phyloP scores from a whole-genome alignment of 2,329 filamentous ascomycete genomes.

The Penicillium sp. region DNA sequence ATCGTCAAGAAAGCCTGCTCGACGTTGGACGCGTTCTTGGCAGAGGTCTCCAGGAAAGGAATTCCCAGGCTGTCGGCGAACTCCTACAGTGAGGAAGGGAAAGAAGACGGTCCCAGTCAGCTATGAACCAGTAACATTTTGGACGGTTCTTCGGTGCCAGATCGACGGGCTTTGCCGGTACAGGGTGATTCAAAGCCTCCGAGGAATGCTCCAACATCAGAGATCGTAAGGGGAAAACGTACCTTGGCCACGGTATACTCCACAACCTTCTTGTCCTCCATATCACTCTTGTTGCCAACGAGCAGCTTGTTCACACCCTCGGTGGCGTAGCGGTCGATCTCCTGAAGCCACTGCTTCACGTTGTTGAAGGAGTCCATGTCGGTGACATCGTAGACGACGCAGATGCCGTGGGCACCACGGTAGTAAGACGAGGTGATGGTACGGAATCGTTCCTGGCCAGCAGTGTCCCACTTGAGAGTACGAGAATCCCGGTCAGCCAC shows the following conservation, averaged over 20 bases:
- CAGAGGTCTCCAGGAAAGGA: slow-evolving; percentile 98
- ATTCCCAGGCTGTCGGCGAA: slow-evolving; percentile 98
- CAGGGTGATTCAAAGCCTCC: background rate
- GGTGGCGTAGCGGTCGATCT: slow-evolving; percentile 98
- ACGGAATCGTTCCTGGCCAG: slow-evolving; percentile 97
- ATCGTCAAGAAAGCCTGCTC: slow-evolving; percentile 99
- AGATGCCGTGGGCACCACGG: slow-evolving; percentile 97
- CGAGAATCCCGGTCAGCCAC: slow-evolving; percentile 10
- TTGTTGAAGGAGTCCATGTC: slow-evolving; percentile 99
- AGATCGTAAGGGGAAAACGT: slow-evolving; percentile 27
- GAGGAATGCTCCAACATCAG: background rate
- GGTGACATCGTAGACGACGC: slow-evolving; percentile 99
- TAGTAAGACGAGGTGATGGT: slow-evolving; percentile 99
- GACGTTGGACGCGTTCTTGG: slow-evolving; percentile 99
- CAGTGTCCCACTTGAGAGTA: slow-evolving; percentile 82
- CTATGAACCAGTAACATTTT: background rate
- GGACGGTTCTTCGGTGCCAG: background rate
- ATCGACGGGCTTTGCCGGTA: background rate
- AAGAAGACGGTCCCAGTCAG: slow-evolving; percentile 9
- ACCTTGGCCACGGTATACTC: slow-evolving; percentile 99
- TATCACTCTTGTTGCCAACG: slow-evolving; percentile 99
- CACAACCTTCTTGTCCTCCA: slow-evolving; percentile 99
- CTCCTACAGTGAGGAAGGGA: slow-evolving; percentile 56
- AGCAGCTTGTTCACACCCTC: slow-evolving; percentile 99
- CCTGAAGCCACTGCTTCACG: slow-evolving; percentile 99